Evolutionary conservation across 2,329 filamentous ascomycete genomes (phyloP).

Genomic region (Pestalotiopsis sp.): DNA sequence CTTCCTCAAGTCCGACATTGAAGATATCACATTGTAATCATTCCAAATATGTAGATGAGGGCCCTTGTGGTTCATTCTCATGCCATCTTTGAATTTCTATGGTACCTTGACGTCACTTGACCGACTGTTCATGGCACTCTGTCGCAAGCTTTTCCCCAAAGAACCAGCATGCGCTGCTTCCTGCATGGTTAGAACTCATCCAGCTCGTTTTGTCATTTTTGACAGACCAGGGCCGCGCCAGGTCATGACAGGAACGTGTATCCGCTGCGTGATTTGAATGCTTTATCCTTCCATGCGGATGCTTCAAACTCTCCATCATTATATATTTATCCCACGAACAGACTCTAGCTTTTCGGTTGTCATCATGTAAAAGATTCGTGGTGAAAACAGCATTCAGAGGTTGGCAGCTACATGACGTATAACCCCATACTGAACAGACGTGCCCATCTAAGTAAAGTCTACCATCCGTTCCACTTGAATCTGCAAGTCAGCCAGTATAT

Average conservation of each 20-base stretch:
- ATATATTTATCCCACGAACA: too few species aligned
- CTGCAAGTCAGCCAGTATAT: neutral
- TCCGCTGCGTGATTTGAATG: neutral
- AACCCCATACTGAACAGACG: neutral
- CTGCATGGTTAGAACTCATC: neutral
- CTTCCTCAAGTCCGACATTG: neutral
- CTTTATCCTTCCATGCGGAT: neutral
- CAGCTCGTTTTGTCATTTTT: neutral
- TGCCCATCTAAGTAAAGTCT: neutral
- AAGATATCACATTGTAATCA: neutral
- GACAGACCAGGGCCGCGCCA: neutral
- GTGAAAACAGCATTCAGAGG: neutral
- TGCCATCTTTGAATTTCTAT: neutral
- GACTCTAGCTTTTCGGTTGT: too few species aligned
- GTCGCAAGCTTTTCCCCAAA: neutral
- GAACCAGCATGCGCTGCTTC: neutral
- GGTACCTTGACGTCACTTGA: neutral
- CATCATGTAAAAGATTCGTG: neutral
- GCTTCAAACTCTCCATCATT: neutral
- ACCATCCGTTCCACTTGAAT: neutral
- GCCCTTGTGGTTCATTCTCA: neutral
- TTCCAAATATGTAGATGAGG: neutral
- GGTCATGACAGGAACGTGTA: neutral
- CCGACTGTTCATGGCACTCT: neutral
- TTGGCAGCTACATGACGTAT: neutral